A percentile compares a stretch with the other conserved stretches of the same genome.
Conservation (phyloP, 2,329 filamentous ascomycete species). For the Hymenoscyphus fructigenus region DNA sequence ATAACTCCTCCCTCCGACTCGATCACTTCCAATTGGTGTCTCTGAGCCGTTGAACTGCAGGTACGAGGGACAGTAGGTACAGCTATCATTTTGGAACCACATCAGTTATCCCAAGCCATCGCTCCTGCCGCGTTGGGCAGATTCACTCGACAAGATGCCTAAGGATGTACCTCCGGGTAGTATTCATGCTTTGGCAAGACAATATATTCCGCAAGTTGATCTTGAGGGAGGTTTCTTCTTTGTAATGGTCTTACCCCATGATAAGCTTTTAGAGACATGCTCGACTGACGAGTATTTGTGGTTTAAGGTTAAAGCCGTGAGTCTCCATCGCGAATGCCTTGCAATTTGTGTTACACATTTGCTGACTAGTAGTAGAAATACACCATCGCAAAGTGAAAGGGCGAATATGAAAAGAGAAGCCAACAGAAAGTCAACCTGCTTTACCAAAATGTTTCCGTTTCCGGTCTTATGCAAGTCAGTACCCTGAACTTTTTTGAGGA, state of each 20-base stretch:
- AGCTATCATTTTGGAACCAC: too few relatives aligned
- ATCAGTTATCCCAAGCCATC: too few relatives aligned
- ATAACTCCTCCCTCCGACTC: too few relatives aligned
- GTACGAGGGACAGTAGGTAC: too few relatives aligned
- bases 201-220: not conserved
- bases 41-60: too few relatives aligned
- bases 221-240: not conserved
- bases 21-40: too few relatives aligned
- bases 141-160: not conserved
- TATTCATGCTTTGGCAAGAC: not conserved
- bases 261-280: not conserved
- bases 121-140: too few relatives aligned
- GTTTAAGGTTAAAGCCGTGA: constrained; percentile 17
- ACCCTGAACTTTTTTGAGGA: constrained; percentile 16
- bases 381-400: constrained; percentile 11
- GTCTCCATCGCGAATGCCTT: not conserved
- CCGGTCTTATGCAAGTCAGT: constrained; percentile 16
- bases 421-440: constrained; percentile 7
- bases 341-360: not conserved
- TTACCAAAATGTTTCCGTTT: not conserved
- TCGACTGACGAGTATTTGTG: constrained; percentile 7
- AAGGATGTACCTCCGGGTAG: not conserved
- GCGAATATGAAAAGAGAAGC: constrained; percentile 18
- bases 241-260: constrained; percentile 9
- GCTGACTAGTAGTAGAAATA: constrained; percentile 10